Base-by-base conservation (phyloP, 345 rosid genomes). In the Citrus trifoliata region DNA sequence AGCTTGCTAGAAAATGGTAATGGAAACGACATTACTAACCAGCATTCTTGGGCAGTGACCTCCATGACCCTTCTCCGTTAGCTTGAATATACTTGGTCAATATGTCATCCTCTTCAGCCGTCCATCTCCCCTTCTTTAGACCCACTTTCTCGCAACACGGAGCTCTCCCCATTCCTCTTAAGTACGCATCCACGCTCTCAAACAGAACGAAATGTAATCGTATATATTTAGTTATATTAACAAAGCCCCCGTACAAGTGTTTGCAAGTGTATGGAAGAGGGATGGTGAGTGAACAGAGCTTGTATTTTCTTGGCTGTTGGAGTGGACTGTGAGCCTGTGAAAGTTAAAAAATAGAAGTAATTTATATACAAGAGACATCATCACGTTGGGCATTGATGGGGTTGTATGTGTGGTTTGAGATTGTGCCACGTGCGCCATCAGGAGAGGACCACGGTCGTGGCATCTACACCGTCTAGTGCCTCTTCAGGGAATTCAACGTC, bases 141-240 rank as follows among this genome's bases (percentile, higher is more conserved):
- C 95, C 95, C 22, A 91, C 87, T 46, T 88, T 91, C 67, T 91
- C 88, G 66, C 95, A 91, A 38, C 95, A 91, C 40, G 93, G 93
- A 1, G 95, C 90, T 73, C 95, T 87, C 35, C 95, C 95, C 95
- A 91, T 91, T 73, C 24, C 74, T 55, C 61, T 13, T 12, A 25
- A 6, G 9, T 2, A 33, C 68, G 4, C 48, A 24, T 70, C 8
- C 55, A 53, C 35, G n/a, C 65, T 13, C 22, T 14, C 66, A 48
- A 7, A 38, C 33, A 35, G 58, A 28, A 60, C 10, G 12, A 21
- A 4, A 30, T 10, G 21, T 21, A 35, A 16, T 5, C 5, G 5
- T 14, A 51, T 16, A 16, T 51, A 51, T 16, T 14, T 51, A 51
- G 18, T 51, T 42, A 10, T 10, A 10, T 42, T 42, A 42, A 42